phyloP scores from a whole-genome alignment of 257 asterid species.

The Capsicum baccatum region DNA sequence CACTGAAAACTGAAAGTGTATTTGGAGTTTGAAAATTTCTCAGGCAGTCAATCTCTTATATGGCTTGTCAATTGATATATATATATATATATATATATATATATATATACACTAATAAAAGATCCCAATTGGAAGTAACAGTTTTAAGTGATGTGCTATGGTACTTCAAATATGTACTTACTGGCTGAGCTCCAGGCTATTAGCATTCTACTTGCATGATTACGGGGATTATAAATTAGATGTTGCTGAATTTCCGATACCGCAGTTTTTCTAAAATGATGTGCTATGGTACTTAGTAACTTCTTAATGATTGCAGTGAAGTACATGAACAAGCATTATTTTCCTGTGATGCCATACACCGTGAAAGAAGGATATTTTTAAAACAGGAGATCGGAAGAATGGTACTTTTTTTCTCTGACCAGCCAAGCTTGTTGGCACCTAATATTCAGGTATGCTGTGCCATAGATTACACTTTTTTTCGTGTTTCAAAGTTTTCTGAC shows the following conservation, averaged over 20 bases:
- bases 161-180: constrained; percentile 74
- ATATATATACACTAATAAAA: neutral
- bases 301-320: constrained; percentile 66
- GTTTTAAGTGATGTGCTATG: constrained; percentile 90
- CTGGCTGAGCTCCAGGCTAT: neutral
- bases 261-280: neutral
- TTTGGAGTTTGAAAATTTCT: constrained; percentile 16
- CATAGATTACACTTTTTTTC: neutral
- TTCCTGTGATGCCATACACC: constrained; percentile 90
- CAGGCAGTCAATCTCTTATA: constrained; percentile 2
- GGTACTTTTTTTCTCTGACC: constrained; percentile 96
- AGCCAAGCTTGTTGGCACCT: constrained; percentile 98
- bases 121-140: constrained; percentile 3
- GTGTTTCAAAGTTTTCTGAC: neutral
- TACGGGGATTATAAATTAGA: constrained; percentile 3
- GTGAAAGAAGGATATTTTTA: constrained; percentile 82
- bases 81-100: neutral
- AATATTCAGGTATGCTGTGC: constrained; percentile 77
- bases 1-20: neutral
- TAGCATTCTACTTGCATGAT: neutral
- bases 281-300: constrained; percentile 26
- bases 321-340: constrained; percentile 90
- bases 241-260: neutral
- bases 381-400: constrained; percentile 99
- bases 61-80: neutral